Evolutionary conservation across 2,329 filamentous ascomycete genomes (phyloP), one percentile per base, ranked within the genome.

Genomic region (Mycosphaerella sp.): DNA sequence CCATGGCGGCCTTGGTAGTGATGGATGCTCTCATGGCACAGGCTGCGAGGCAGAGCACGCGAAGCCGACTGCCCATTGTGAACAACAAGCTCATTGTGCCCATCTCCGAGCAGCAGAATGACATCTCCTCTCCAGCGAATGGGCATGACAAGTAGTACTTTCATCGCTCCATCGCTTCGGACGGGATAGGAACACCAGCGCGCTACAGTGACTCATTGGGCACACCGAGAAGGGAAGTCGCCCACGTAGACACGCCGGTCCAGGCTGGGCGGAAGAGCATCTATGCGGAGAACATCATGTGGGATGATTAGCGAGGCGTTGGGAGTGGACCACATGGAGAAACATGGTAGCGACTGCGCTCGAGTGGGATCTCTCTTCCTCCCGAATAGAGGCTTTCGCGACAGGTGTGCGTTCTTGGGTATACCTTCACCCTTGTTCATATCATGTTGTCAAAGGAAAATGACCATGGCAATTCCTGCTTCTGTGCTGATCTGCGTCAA

Each of bases 1-100:
- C 85, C 39, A 97, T 97, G 92, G 86, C 91, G 2, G 83, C 90
- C 1, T 73, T 97, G 56, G 87, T 89, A 3, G 77, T 96, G 53
- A 90, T 95, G 72, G 92, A 97, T 73, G 86, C 89, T 2, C 75
- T 95, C 58, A 78, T 95, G 77, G 85, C 87, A 45, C 92, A 96
- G 76, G 84, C 89, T 69, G 82, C 79, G 6, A 73, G 81, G 51
- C 75, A 78, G 62, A 72, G 69, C 41, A 71, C 77, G n/a, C 72
- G 74, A 59, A 72, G 68, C 56, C 59, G 74, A 51, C 69, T 79
- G 21, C 77, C 77, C 4, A 70, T 72, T 8, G 64, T 74, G 36
- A 46, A 58, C 26, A 48, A 51, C 36, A 55, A 53, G 49, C 61
- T 62, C 2, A 52, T 64, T 26, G 48, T 51, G 9, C 61, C 61